Evolutionary conservation across 257 asterid species (phyloP), one percentile per base, ranked within the genome.

Genomic region (Anisodus tanguticus): DNA sequence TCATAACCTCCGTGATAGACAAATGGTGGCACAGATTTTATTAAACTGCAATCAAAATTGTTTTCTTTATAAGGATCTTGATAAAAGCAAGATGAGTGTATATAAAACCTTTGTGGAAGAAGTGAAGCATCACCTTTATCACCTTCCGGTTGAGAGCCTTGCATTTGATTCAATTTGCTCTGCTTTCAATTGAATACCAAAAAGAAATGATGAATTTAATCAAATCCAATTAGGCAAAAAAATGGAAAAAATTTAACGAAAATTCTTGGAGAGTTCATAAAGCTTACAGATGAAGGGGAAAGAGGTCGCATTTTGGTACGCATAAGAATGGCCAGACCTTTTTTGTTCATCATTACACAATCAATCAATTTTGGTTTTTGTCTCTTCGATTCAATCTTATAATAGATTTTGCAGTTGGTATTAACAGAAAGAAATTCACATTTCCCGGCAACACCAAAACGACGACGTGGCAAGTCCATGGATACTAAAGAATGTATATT

Each of bases 251-350:
- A 70, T 53, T 39, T 22, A 22, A 22, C 26, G 66, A 59, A n/a
- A 59, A 59, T 59, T 59, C 8, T 59, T 8, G 6, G 66, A 59
- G 26, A 22, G 26, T 22, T 22, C 8, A 70, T 53, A 66, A 26
- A 26, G 78, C 90, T 85, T 83, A 93, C 98, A 69, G 92, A 41
- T 66, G 91, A 78, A 49, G 97, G 97, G 62, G 97, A 87, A 13
- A 84, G 88, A 9, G 93, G 92, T 16, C 92, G 92, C 97, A 92
- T 93, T 90, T 90, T 92, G 84, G 95, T 90, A n/a, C 97, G 95
- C 94, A 94, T 87, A 86, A 94, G 83, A 88, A 94, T 85, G 39
- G 97, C 88, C 22, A 94, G 94, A 22, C 92, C 97, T 70, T 92
- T 93, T 82, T 82, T 93, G 90, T 90, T 94, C 92, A 87, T 91